Evolutionary conservation across 306 rosid species (phyloP).

Genomic region (Cucumis cinereus): DNA sequence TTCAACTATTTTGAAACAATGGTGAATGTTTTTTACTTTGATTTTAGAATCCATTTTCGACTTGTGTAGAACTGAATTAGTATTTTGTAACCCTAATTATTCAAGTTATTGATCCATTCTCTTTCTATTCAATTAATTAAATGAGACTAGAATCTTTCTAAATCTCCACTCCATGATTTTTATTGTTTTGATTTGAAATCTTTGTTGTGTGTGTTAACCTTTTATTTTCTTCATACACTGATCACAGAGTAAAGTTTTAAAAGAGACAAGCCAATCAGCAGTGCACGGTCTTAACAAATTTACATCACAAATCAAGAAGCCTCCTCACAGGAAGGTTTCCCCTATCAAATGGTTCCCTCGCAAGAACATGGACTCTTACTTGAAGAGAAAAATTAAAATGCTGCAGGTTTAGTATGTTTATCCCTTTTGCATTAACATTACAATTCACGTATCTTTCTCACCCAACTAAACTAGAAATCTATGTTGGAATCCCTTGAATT

Average conservation of each 20-base stretch:
- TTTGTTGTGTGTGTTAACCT: too few relatives aligned
- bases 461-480: background rate
- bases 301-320: constrained; percentile 64
- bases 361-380: constrained; percentile 74
- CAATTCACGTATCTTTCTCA: background rate
- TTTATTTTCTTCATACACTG: constrained; percentile 2
- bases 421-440: background rate
- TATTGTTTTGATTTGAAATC: too few relatives aligned
- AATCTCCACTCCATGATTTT: too few relatives aligned
- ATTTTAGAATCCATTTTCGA: background rate
- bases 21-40: background rate
- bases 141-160: too few relatives aligned
- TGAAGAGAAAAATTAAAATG: constrained; percentile 79
- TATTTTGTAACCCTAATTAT: background rate
- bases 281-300: constrained; percentile 47
- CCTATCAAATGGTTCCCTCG: constrained; percentile 88
- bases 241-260: constrained; percentile 49
- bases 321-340: constrained; percentile 64
- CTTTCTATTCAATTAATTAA: background rate
- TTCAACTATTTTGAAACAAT: background rate
- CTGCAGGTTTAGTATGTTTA: constrained; percentile 48
- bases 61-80: background rate
- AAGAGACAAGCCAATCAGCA: constrained; percentile 40
- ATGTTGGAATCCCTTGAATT: too few relatives aligned
- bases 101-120: background rate